Conservation (phyloP, 1,139 yeast genomes). For the Arxiozyma bovina region DNA sequence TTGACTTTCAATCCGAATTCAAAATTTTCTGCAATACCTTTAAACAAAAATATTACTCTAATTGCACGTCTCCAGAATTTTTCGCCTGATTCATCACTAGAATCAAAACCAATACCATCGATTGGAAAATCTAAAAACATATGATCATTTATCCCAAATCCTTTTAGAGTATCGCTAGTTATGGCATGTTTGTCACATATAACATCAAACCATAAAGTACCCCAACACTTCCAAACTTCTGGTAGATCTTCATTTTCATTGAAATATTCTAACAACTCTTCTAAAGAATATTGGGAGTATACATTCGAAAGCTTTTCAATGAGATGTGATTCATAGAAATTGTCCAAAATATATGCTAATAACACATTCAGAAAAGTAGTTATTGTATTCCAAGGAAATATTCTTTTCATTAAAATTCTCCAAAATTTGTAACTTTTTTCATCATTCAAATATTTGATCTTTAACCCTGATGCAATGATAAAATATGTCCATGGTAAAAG, state of each 20-base stretch:
- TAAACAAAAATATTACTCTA: slow-evolving; percentile 26
- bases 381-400: slow-evolving; percentile 61
- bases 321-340: slow-evolving; percentile 14
- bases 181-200: slow-evolving; percentile 38
- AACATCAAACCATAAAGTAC: slow-evolving; percentile 66
- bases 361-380: slow-evolving; percentile 52
- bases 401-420: slow-evolving; percentile 43
- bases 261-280: slow-evolving; percentile 37
- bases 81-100: slow-evolving; percentile 32
- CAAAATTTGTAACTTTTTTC: slow-evolving; percentile 30
- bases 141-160: slow-evolving; percentile 51
- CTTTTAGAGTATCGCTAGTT: slow-evolving; percentile 38
- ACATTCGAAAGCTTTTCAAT: slow-evolving; percentile 19
- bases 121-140: slow-evolving; percentile 55
- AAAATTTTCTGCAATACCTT: slow-evolving; percentile 21
- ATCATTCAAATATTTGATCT: slow-evolving; percentile 34
- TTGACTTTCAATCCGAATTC: slow-evolving; percentile 18
- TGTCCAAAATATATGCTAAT: slow-evolving; percentile 24
- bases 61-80: slow-evolving; percentile 30
- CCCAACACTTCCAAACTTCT: slow-evolving; percentile 82
- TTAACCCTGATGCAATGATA: slow-evolving; percentile 52
- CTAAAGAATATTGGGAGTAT: slow-evolving; percentile 16
- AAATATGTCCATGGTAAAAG: slow-evolving; percentile 65
- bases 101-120: slow-evolving; percentile 47
- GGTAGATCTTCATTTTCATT: slow-evolving; percentile 53